Percentiles rank a stretch among this genome's conserved stretches.
phyloP scores from a whole-genome alignment of 2,329 filamentous ascomycete species.

The Curvularia sp. region DNA sequence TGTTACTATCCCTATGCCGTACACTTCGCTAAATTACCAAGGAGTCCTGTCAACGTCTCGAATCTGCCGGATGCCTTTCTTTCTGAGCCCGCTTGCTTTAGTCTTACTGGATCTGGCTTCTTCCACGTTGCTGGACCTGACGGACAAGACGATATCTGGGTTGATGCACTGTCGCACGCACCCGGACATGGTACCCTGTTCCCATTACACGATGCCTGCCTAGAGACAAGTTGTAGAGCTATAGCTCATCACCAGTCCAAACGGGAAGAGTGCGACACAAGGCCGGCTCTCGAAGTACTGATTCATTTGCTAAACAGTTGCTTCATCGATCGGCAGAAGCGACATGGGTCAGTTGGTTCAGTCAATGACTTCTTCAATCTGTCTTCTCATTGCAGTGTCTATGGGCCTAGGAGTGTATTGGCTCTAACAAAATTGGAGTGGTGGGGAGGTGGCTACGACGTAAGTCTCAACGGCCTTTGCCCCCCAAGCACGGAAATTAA shows the following conservation, averaged over 20 bases:
- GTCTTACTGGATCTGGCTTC: slow-evolving; percentile 19
- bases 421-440: slow-evolving; percentile 31
- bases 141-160: slow-evolving; percentile 17
- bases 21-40: neutral
- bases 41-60: slow-evolving; percentile 20
- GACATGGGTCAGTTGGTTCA: neutral
- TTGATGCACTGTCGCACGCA: slow-evolving; percentile 26
- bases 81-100: slow-evolving; percentile 27
- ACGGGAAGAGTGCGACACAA: neutral
- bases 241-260: slow-evolving; percentile 17
- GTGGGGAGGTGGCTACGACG: slow-evolving; percentile 38
- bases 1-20: neutral
- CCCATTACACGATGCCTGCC: slow-evolving; percentile 36
- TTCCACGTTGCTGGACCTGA: slow-evolving; percentile 27
- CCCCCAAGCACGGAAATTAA: neutral
- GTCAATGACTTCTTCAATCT: slow-evolving; percentile 33
- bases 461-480: slow-evolving; percentile 4
- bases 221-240: slow-evolving; percentile 30
- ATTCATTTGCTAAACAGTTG: slow-evolving; percentile 24
- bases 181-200: slow-evolving; percentile 26
- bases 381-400: slow-evolving; percentile 11
- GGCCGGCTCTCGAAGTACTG: slow-evolving; percentile 18
- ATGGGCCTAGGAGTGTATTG: slow-evolving; percentile 32
- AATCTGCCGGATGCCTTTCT: slow-evolving; percentile 24
- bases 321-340: slow-evolving; percentile 8